phyloP scores from a whole-genome alignment of 306 rosid species.

The Vigna radiata region DNA sequence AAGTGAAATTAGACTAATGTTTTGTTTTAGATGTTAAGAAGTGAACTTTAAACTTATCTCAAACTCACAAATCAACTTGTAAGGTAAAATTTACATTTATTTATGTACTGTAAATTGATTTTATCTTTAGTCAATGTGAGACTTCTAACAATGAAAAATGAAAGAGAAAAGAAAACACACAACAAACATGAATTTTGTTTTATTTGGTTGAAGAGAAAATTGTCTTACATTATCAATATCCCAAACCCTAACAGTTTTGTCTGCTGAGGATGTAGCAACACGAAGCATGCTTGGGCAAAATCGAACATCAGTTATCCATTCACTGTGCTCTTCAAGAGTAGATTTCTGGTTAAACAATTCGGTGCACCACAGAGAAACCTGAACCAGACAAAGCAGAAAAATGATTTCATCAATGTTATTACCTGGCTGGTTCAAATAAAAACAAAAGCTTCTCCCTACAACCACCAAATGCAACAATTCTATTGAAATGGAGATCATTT shows the following conservation, averaged over 20 bases:
- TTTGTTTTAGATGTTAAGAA: no score
- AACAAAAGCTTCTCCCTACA: conserved; percentile 29
- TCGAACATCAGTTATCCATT: conserved; percentile 78
- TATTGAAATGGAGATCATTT: conserved; percentile 30
- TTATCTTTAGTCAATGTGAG: no score
- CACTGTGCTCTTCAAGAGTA: conserved; percentile 76
- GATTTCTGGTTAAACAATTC: conserved; percentile 61
- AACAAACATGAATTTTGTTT: neutral
- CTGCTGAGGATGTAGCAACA: conserved; percentile 88
- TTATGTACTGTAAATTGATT: no score
- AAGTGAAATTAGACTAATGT: conserved; percentile 1
- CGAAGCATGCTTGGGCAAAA: conserved; percentile 69
- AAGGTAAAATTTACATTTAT: no score
- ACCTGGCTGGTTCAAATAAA: neutral
- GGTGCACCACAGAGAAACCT: conserved; percentile 86
- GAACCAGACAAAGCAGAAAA: conserved; percentile 45
- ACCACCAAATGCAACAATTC: conserved; percentile 37
- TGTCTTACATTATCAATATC: conserved; percentile 76
- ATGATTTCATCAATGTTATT: neutral
- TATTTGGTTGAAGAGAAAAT: neutral
- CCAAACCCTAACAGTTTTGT: conserved; percentile 87
- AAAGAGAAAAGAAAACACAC: neutral
- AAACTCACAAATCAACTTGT: no score
- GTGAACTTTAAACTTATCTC: no score
- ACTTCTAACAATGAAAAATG: no score